Base-by-base conservation (phyloP, 2,329 filamentous ascomycete species). In the Pyricularia pennisetigena region DNA sequence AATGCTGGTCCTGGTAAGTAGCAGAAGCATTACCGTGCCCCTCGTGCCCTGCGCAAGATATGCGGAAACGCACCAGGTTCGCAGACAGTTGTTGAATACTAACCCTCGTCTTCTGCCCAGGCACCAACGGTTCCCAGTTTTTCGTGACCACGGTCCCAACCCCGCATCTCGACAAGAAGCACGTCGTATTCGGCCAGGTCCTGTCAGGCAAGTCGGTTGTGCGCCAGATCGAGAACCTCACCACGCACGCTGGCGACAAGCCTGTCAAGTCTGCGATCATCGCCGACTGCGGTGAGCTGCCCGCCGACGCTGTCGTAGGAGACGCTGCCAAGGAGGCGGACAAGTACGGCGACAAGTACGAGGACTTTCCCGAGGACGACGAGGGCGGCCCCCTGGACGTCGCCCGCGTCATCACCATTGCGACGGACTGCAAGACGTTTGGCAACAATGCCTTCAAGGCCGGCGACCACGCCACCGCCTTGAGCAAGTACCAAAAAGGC, bases 101-200 rank as follows among this genome's bases (percentile, higher is more conserved):
- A 61, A 24, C 57, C 57, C 12, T 62, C 24, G 12, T 64, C 72
- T 32, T 64, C 68, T 7, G 3, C 12, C 26, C 32, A 91, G 90
- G 90, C 74, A 97, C 95, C 78, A 99, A 99, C 78, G 95, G 95
- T 75, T 96, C 92, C 66, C 95, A 99, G 76, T 99, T 99, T 86
- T 99, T 99, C 86, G 84, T 98, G 74, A 99, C 95, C 65, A 98
- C 95, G 20, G 92, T 97, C 32, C 85, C 89, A n/a, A 98, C 95
- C 16, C 94, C 93, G 65, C 95, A 98, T 78, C 87, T 98, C 57
- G 94, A 99, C 78, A 88, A 88, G 77, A 99, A 99, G 85, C 73
- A 99, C 81, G 95, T 98, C 64, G 94, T 99, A 28, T 99, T 97
- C 74, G 95, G 95, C 71, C 90, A 97, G 77, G 94, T 98, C 68